Base-by-base conservation (phyloP, 805 yeast species). In the Monosporozyma yasuniensis region DNA sequence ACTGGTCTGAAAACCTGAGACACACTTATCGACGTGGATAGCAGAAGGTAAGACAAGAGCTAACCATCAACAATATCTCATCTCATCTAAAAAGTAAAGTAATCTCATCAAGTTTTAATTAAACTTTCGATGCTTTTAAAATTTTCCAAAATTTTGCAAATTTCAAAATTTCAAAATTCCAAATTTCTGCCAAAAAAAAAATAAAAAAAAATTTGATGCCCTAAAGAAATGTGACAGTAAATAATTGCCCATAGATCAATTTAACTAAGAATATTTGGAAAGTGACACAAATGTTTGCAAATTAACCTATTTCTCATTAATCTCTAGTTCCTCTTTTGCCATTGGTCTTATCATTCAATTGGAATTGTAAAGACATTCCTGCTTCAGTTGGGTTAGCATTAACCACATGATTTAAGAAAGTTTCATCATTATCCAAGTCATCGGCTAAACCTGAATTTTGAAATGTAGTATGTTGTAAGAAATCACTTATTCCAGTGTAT, bases 401-500 rank as follows among this genome's bases (percentile, higher is more conserved):
- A 19, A 47, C 44, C 1, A 46, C 42, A 2, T 50, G 47, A 32
- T 51, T 41, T 41, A 53, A 47, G 11, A 52, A 38, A 4, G 50
- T 28, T 39, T 39, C 42, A 39, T 56, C 57, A 18, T 42, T 53
- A 35, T 55, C 64, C 14, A 63, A 52, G 34, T 63, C 67, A 52
- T 63, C 67, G 1, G 64, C 67, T 18, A 52, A 46, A 1, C 67
- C 67, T 1, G 48, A 30, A 52, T 61, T 61, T 18, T 51, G 50
- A 42, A 51, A 60, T 9, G 52, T 50, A 11, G 51, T 50, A 16
- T 47, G 50, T 21, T 57, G 51, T 8, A 55, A 42, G 16, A 56
- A 48, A 21, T 59, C 63, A 18, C 58, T 48, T 28, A 61, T 42
- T 3, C 61, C 63, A 4, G 56, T 47, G 16, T 47, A 52, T 6